Base-by-base conservation (phyloP, 2,329 filamentous ascomycete species). In the Alternaria alternata region DNA sequence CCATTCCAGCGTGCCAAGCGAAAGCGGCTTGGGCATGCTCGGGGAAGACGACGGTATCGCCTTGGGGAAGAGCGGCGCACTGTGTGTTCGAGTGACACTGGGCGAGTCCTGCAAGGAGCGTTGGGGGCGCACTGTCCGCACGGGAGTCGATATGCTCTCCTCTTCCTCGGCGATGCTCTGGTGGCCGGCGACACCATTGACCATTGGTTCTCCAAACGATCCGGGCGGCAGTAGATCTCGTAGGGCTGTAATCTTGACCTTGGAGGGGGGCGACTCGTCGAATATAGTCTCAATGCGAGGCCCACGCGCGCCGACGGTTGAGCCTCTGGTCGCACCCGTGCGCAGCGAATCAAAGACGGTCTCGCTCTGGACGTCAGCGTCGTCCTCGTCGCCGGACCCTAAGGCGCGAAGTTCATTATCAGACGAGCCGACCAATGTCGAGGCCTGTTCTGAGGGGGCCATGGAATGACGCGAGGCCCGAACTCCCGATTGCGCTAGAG, bases 361-460 rank as follows among this genome's bases (percentile, higher is more conserved):
- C 69, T 94, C 91, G 75, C 90, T 93, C 78, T 88, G 89, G 71
- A 90, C 88, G 74, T 93, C 91, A n/a, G 88, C 89, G 69, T 93
- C 91, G 69, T 92, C 89, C 56, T 93, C 91, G 59, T 93, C 91
- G 22, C 86, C 86, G 11, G 88, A 92, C n/a, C 80, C 82, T 67
- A 89, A 85, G 47, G 85, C 87, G 66, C 87, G 86, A 62, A 81
- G 82, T 61, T 92, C 89, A 71, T 87, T 85, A 68, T 93, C 91
- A 62, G 68, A 72, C 28, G 89, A 92, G 61, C 88, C 89, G 62
- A 88, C 86, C 65, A 90, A 82, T 28, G 88, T 91, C 24, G 89
- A 91, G 30, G 85, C 81, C 55, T 85, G 84, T 71, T 89, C 87
- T 22, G 87, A 89, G 54, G 82, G 81, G 42, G 85, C 81, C 44